Percentiles rank a stretch among this genome's conserved stretches.
These are phyloP conservation scores for Pavlovales sp. DNA, from an alignment of 208 protist genomes.

Conservation along the genomic window DNA sequence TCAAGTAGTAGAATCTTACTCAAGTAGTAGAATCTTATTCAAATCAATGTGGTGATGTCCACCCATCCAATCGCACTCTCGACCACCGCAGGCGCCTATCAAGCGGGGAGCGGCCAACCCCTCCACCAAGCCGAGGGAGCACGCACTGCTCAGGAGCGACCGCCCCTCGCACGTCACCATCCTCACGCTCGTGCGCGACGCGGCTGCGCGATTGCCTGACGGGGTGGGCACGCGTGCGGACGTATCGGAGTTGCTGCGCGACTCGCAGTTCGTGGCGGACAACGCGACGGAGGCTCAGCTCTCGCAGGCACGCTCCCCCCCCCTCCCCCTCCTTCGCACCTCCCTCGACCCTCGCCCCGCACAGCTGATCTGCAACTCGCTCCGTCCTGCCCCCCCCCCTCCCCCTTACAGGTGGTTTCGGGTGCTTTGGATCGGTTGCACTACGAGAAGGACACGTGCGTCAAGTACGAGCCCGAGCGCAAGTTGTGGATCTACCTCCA, in stretches of 20 bases:
- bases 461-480: constrained; percentile 34
- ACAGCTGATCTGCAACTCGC: too few relatives aligned
- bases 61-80: too few relatives aligned
- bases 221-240: constrained; percentile 47
- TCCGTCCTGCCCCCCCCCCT: too few relatives aligned
- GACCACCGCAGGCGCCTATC: constrained; percentile 9
- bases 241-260: constrained; percentile 28
- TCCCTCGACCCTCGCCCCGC: too few relatives aligned
- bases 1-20: too few relatives aligned
- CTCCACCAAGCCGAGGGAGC: background rate
- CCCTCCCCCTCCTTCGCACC: background rate
- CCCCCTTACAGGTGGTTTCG: constrained; percentile 8
- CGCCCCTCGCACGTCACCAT: constrained; percentile 40
- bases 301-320: background rate
- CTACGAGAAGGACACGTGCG: constrained; percentile 36
- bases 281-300: constrained; percentile 14
- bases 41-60: too few relatives aligned
- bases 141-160: constrained; percentile 13
- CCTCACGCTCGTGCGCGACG: constrained; percentile 37
- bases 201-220: constrained; percentile 41
- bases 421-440: constrained; percentile 48
- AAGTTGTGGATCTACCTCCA: constrained; percentile 53
- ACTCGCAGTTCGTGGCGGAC: constrained; percentile 40
- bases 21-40: too few relatives aligned
- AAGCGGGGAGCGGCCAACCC: background rate